Evolutionary conservation across 495 filamentous ascomycete species (phyloP), one percentile per base, ranked within the genome.

Genomic region (Penicillium angulare): DNA sequence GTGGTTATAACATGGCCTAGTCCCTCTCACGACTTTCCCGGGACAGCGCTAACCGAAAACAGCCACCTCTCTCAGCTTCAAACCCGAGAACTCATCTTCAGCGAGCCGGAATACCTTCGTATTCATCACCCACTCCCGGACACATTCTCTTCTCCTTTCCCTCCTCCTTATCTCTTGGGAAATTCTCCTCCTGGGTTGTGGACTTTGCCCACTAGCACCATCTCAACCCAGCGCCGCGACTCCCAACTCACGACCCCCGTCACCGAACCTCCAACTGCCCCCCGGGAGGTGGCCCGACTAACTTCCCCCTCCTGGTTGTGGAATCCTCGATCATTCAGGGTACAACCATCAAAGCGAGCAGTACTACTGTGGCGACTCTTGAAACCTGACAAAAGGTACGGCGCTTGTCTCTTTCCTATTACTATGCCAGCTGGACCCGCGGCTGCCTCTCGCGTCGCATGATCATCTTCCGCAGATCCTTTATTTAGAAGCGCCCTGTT

Each of bases 371-470:
- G 79, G 75, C 77, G 72, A 74, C 65, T 60, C 59, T 61, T 63
- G 66, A 66, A 59, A 64, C 65, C 68, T 79, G 72, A 80, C 74
- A 66, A 63, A 71, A 80, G 77, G 79, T 80, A 78, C 58, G 57
- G 43, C 17, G 57, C 52, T 55, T 45, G 56, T 48, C 47, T 48
- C 56, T 44, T 46, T 38, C 49, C 18, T 27, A 32, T 40, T 41
- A 23, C 26, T 46, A 61, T 64, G 56, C 43, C 47, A 54, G 47
- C 42, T 53, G 43, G 52, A 60, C 54, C 57, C 35, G 53, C 59
- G n/a, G 47, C 52, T 43, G 53, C 51, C 53, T 51, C 38, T 27
- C 41, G 41, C 31, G 20, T 49, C 53, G 42, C 56, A 43, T 48
- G 33, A 39, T 47, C 48, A 36, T 41, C 29, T 56, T 49, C 48